Conservation (phyloP, 257 asterid genomes). For the Solanum medicagineum region DNA sequence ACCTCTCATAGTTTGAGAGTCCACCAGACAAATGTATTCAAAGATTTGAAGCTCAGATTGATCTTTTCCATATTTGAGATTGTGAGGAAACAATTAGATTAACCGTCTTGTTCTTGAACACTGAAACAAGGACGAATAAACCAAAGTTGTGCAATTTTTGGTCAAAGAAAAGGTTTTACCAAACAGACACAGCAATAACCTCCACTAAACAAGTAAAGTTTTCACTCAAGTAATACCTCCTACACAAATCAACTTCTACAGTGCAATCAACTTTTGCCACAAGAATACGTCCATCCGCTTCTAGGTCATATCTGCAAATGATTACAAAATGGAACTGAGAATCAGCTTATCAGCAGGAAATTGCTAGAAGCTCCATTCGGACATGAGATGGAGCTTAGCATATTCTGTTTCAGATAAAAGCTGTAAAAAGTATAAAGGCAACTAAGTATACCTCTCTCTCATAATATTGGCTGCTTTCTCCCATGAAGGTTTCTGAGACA, state of each 20-base stretch:
- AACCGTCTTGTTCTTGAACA: not conserved
- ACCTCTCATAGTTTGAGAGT: not conserved
- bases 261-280: slow-evolving; percentile 92
- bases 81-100: not conserved
- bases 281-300: slow-evolving; percentile 75
- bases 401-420: not conserved
- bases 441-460: slow-evolving; percentile 52
- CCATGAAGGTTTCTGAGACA: slow-evolving; percentile 91
- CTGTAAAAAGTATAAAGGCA: slow-evolving; percentile 5
- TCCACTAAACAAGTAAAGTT: not conserved
- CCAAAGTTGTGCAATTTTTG: not conserved
- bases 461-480: slow-evolving; percentile 87
- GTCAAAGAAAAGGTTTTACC: not conserved
- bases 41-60: not conserved
- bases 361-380: slow-evolving; percentile 7
- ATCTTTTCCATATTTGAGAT: not conserved
- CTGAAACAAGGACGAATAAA: not conserved
- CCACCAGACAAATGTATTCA: not conserved
- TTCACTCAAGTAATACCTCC: slow-evolving; percentile 39
- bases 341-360: slow-evolving; percentile 1
- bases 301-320: slow-evolving; percentile 59
- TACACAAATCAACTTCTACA: slow-evolving; percentile 63
- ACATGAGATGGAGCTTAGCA: slow-evolving; percentile 1
- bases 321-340: slow-evolving; percentile 12
- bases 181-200: not conserved